These are phyloP conservation scores for Trichomonas gallinae DNA, from an alignment of 208 protist genomes.

Conservation along the genomic window DNA sequence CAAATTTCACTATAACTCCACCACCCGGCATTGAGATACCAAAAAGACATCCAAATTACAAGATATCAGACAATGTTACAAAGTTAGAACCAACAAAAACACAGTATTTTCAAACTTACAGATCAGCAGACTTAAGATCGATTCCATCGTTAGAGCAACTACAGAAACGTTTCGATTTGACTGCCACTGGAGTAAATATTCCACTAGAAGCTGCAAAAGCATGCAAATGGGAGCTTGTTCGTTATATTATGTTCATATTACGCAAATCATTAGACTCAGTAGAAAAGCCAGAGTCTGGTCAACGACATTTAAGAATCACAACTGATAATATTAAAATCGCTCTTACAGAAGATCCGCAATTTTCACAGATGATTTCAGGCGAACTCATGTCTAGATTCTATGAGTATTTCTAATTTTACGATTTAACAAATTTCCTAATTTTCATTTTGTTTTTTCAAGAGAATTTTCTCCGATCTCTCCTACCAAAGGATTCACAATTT, in stretches of 20 bases:
- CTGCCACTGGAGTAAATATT: background rate
- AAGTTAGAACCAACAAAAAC: background rate
- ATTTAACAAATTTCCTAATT: background rate
- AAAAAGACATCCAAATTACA: background rate
- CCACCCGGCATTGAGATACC: background rate
- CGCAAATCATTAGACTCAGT: background rate
- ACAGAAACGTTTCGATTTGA: background rate
- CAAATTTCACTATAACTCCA: background rate
- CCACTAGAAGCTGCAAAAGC: background rate
- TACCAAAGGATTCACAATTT: no score
- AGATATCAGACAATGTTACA: no score
- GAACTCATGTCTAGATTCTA: background rate
- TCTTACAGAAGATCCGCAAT: background rate
- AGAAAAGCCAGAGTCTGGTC: background rate
- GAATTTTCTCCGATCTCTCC: no score
- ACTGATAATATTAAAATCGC: background rate
- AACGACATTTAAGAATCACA: background rate
- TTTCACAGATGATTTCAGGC: background rate
- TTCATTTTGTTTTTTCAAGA: background rate
- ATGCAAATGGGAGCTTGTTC: background rate
- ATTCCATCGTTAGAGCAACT: background rate
- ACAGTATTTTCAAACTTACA: background rate
- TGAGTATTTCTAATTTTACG: background rate
- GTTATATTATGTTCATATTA: background rate
- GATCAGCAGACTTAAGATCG: background rate